A percentile compares a stretch with the other conserved stretches of the same genome.
These are phyloP conservation scores for Neurospora sp. DNA, from an alignment of 2,329 filamentous ascomycete genomes.

Conservation along the genomic window DNA sequence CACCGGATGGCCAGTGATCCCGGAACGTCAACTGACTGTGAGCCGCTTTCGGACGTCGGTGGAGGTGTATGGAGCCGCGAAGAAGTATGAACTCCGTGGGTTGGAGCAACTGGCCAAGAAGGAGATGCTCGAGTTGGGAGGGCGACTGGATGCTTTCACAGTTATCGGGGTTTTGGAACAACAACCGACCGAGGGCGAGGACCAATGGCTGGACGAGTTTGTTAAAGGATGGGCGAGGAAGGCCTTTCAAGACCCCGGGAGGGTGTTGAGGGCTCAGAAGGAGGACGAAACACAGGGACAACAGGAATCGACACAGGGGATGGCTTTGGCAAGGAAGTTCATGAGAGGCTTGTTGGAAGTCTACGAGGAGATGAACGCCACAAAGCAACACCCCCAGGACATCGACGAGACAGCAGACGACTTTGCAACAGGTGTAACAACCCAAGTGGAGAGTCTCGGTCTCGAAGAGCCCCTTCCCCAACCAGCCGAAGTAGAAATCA, in stretches of 20 bases:
- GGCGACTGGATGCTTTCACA: slow-evolving; percentile 4
- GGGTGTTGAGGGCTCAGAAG: background rate
- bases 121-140: background rate
- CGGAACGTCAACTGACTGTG: background rate
- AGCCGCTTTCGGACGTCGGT: slow-evolving; percentile 5
- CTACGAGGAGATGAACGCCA: slow-evolving; percentile 6
- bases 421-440: background rate
- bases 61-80: slow-evolving; percentile 8
- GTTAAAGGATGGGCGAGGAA: slow-evolving; percentile 5
- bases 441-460: background rate
- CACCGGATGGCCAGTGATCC: background rate
- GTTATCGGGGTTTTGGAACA: slow-evolving; percentile 9
- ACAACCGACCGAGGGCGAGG: slow-evolving; percentile 7
- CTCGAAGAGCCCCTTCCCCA: background rate
- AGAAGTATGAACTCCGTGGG: slow-evolving; percentile 4
- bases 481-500: background rate
- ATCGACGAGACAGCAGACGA: background rate
- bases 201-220: slow-evolving; percentile 10
- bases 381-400: background rate
- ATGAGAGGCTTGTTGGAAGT: slow-evolving; percentile 7
- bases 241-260: slow-evolving; percentile 2
- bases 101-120: slow-evolving; percentile 6
- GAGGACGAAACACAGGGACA: background rate
- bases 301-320: background rate
- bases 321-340: slow-evolving; percentile 5